Conservation (phyloP, 257 asterid genomes). For the Lycium ferocissimum region DNA sequence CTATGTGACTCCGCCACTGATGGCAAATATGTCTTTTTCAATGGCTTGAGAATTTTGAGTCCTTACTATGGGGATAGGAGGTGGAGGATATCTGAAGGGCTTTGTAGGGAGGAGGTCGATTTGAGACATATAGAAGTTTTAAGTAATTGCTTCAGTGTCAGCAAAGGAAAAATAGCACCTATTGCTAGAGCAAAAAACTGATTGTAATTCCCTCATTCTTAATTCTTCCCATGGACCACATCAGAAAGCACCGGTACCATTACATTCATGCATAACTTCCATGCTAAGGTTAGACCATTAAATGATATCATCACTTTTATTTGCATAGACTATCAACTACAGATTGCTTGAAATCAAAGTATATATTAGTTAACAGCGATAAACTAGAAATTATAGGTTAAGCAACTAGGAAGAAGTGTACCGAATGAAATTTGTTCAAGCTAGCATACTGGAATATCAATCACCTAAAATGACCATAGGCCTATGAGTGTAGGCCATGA, state of each 20-base stretch:
- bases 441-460: slow-evolving; percentile 31
- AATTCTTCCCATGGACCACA: background rate
- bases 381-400: background rate
- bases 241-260: background rate
- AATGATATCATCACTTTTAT: background rate
- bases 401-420: slow-evolving; percentile 1
- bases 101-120: background rate
- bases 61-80: background rate
- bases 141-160: background rate
- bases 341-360: background rate
- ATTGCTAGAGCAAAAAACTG: background rate
- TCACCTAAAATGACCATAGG: slow-evolving; percentile 26
- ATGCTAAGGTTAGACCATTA: background rate
- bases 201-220: background rate
- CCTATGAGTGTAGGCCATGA: background rate
- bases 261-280: no score
- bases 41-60: background rate
- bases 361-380: background rate
- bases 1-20: no score
- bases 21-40: no score
- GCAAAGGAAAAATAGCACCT: background rate
- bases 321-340: background rate
- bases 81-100: background rate
- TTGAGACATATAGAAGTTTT: background rate
- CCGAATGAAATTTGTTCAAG: slow-evolving; percentile 6